A percentile compares a stretch with the other conserved stretches of the same genome.
Evolutionary conservation across 805 yeast species (phyloP).

Genomic region (Ogataea salicorniae): DNA sequence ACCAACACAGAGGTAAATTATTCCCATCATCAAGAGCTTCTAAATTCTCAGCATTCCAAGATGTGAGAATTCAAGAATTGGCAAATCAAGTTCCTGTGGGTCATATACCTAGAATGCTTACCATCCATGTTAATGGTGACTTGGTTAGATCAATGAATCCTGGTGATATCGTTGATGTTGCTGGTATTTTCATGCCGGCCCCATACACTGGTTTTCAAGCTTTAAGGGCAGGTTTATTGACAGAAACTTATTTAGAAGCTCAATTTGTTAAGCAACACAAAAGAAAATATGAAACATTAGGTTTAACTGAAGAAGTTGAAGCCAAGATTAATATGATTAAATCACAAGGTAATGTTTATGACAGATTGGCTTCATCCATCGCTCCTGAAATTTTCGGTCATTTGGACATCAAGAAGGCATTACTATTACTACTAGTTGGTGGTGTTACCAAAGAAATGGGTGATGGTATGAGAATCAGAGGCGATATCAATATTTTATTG

Average conservation of each 20-base stretch:
- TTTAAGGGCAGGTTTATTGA: slow-evolving; percentile 82
- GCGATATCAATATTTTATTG: slow-evolving; percentile 90
- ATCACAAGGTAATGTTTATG: slow-evolving; percentile 66
- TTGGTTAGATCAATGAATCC: slow-evolving; percentile 84
- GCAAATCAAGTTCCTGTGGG: slow-evolving; percentile 98
- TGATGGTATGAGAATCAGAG: slow-evolving; percentile 96
- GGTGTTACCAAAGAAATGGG: slow-evolving; percentile 94
- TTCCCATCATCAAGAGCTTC: slow-evolving; percentile 94
- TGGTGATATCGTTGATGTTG: slow-evolving; percentile 90
- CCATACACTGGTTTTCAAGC: slow-evolving; percentile 97
- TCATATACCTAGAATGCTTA: slow-evolving; percentile 86
- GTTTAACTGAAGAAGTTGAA: slow-evolving; percentile 51
- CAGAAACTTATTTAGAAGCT: slow-evolving; percentile 90
- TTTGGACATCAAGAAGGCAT: slow-evolving; percentile 85
- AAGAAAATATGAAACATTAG: slow-evolving; percentile 69
- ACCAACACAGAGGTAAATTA: slow-evolving; percentile 81
- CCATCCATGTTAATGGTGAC: slow-evolving; percentile 87
- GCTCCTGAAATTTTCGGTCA: slow-evolving; percentile 98
- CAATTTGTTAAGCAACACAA: slow-evolving; percentile 85
- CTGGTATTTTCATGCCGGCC: slow-evolving; percentile 88
- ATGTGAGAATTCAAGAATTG: slow-evolving; percentile 88
- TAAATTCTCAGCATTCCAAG: slow-evolving; percentile 92
- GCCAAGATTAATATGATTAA: slow-evolving; percentile 51
- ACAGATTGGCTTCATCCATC: slow-evolving; percentile 75
- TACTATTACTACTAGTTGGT: slow-evolving; percentile 79